Conservation (phyloP, 1,139 yeast species). For the Candida freyschussii region DNA sequence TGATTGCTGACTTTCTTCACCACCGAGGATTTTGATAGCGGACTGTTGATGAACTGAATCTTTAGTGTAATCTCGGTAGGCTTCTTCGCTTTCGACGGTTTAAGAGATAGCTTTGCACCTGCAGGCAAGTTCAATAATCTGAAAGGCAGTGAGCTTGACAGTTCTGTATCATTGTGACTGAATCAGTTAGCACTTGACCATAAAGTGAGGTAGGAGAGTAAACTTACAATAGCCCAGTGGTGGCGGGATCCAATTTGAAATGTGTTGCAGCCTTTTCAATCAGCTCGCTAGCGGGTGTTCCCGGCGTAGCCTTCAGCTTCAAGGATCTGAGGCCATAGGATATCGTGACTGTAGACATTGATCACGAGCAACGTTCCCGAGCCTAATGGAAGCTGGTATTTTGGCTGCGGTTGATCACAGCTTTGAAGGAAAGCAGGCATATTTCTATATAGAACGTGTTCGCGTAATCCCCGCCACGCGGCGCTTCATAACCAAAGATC, state of each 20-base stretch:
- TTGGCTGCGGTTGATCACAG: no score
- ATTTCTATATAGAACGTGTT: no score
- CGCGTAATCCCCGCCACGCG: no score
- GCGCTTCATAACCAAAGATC: no score
- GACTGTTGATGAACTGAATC: conserved; percentile 21
- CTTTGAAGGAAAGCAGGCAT: no score
- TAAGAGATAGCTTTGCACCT: conserved; percentile 29
- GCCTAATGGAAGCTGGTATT: no score
- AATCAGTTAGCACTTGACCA: conserved; percentile 6
- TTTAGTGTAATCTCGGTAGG: conserved; percentile 18
- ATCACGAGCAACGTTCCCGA: no score
- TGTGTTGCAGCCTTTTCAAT: conserved; percentile 15
- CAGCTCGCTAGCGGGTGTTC: conserved; percentile 18
- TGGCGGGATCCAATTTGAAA: conserved; percentile 18
- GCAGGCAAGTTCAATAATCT: conserved; percentile 31
- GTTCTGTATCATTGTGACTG: conserved; percentile 24
- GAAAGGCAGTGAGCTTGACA: conserved; percentile 29
- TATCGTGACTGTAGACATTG: conserved; percentile 21
- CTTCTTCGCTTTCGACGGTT: conserved; percentile 6
- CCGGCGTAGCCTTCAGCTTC: conserved; percentile 18
- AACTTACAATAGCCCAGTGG: conserved; percentile 19
- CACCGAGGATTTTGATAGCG: conserved; percentile 12
- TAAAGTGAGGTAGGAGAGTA: not conserved
- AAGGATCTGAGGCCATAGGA: conserved; percentile 15
- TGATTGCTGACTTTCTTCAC: conserved; percentile 17